A percentile compares a stretch with the other conserved stretches of the same genome.
Conservation (phyloP, 805 yeast species). For the Myxozyma melibiosi region DNA sequence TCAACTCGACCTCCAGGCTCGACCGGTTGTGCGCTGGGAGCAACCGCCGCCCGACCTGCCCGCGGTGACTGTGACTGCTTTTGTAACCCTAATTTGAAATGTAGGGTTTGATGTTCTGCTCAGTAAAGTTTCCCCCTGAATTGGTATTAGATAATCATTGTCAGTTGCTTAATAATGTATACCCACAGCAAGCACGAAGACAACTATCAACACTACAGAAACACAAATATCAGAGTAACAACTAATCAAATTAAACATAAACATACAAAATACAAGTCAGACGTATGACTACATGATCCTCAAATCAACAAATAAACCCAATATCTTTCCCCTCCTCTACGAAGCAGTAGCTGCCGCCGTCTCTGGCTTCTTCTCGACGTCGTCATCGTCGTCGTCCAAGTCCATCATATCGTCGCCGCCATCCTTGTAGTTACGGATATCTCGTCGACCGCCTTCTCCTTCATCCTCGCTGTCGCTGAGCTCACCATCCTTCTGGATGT, state of each 20-base stretch:
- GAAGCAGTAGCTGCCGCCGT: background rate
- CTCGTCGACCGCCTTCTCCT: slow-evolving; percentile 37
- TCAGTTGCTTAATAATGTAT: no score
- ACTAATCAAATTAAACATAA: background rate
- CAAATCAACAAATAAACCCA: background rate
- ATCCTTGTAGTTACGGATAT: slow-evolving; percentile 32
- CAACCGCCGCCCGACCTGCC: background rate
- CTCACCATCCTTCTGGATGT: slow-evolving; percentile 72
- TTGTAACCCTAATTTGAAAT: background rate
- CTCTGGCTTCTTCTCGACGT: background rate
- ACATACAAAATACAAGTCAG: background rate
- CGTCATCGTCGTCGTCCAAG: slow-evolving; percentile 25
- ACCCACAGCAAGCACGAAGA: no score
- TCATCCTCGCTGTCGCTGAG: slow-evolving; percentile 36
- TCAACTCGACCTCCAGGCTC: background rate
- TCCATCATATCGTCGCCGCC: slow-evolving; percentile 19
- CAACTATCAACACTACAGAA: no score
- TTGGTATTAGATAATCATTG: no score
- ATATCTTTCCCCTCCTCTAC: background rate
- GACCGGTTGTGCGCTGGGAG: background rate
- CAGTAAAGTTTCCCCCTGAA: slow-evolving; percentile 5
- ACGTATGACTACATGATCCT: background rate
- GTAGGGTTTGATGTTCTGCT: background rate
- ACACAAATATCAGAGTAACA: no score
- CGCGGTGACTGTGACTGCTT: slow-evolving; percentile 2